Conservation (phyloP, 1,139 yeast genomes). For the Protomyces inouyei region DNA sequence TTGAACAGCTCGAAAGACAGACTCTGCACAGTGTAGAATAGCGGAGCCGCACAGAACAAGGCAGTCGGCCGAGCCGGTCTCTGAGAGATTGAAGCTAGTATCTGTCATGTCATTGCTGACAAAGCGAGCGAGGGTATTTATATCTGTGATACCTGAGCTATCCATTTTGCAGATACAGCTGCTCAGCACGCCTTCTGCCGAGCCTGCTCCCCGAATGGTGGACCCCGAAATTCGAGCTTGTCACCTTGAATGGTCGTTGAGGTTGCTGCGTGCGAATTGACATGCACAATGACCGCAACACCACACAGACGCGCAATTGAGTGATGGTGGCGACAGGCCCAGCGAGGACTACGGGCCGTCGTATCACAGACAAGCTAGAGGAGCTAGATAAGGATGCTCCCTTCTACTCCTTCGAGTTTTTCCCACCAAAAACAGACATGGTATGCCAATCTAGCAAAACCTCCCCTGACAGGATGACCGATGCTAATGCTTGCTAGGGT, state of each 20-base stretch:
- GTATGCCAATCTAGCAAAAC: slow-evolving; percentile 36
- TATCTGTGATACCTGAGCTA: background rate
- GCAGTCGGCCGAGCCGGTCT: background rate
- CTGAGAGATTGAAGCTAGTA: background rate
- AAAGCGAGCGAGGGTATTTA: slow-evolving; percentile 4
- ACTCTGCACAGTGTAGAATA: slow-evolving; percentile 15
- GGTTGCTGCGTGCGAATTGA: background rate
- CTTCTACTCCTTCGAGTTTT: slow-evolving; percentile 85
- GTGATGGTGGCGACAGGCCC: too few relatives aligned
- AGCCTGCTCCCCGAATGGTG: too few relatives aligned
- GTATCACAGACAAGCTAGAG: slow-evolving; percentile 55
- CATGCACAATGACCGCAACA: background rate
- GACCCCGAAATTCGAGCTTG: too few relatives aligned
- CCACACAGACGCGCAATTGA: background rate
- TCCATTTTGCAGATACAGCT: background rate
- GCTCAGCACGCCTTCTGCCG: too few relatives aligned
- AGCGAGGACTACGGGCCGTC: slow-evolving; percentile 31
- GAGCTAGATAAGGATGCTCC: slow-evolving; percentile 50
- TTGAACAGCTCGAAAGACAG: slow-evolving; percentile 14
- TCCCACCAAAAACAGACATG: slow-evolving; percentile 91
- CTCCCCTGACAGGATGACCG: background rate
- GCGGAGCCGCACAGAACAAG: slow-evolving; percentile 23
- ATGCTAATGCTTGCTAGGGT: slow-evolving; percentile 45
- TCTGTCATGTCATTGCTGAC: slow-evolving; percentile 4
- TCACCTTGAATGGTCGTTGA: too few relatives aligned